phyloP scores from a whole-genome alignment of 441 rosid genomes.

The Viola pubescens region DNA sequence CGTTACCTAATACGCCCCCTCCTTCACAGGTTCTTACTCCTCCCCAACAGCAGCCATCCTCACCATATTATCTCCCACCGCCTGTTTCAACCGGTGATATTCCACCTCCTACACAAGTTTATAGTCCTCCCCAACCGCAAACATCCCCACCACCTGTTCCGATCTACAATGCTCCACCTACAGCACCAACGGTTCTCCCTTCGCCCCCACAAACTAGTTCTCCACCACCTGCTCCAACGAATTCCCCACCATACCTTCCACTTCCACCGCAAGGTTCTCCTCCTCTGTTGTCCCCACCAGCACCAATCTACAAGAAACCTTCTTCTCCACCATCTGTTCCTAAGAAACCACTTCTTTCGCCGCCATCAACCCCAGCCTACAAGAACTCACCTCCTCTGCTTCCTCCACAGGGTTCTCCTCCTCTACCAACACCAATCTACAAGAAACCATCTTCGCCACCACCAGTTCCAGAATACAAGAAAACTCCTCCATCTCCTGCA shows the following conservation, averaged over 20 bases:
- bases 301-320: neutral
- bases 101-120: conserved; percentile 14
- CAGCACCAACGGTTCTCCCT: too few relatives aligned
- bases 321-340: neutral
- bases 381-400: neutral
- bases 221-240: too few relatives aligned
- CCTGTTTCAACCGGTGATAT: conserved; percentile 4
- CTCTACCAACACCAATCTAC: neutral
- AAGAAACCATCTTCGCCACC: neutral
- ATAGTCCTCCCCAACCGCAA: conserved; percentile 3
- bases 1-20: neutral
- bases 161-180: conserved; percentile 4
- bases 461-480: neutral
- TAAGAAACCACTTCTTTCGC: neutral
- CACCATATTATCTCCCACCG: conserved; percentile 11
- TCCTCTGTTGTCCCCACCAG: neutral
- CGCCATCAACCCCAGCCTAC: neutral
- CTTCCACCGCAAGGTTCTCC: neutral
- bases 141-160: conserved; percentile 10
- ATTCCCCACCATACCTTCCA: too few relatives aligned
- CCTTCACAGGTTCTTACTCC: conserved; percentile 14
- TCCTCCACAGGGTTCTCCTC: neutral
- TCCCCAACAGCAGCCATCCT: conserved; percentile 11
- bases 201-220: too few relatives aligned
- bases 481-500: neutral